phyloP scores from a whole-genome alignment of 805 yeast genomes.

The Lachancea fermentati region DNA sequence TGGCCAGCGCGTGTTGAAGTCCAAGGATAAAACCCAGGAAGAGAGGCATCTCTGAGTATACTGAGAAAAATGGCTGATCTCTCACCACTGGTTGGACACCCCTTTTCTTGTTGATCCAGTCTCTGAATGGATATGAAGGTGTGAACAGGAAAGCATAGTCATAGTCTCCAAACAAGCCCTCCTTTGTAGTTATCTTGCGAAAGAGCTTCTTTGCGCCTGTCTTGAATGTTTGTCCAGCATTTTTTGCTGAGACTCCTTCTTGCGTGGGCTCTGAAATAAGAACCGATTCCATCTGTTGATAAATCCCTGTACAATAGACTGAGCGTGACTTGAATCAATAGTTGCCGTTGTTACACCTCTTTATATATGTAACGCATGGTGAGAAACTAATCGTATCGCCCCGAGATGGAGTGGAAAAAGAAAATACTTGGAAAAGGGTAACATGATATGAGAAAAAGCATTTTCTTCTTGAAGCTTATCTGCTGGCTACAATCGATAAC shows the following conservation, averaged over 20 bases:
- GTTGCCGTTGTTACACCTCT: neutral
- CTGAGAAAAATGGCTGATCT: constrained; percentile 74
- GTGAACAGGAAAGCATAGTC: constrained; percentile 75
- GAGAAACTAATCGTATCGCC: neutral
- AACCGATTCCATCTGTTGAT: neutral
- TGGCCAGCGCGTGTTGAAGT: constrained; percentile 79
- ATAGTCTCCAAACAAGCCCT: constrained; percentile 83
- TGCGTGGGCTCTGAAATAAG: neutral
- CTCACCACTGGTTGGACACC: constrained; percentile 36
- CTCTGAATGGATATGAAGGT: constrained; percentile 67
- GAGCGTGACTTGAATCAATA: no score
- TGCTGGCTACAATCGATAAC: no score
- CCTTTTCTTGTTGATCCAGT: constrained; percentile 26
- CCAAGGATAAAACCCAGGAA: constrained; percentile 72
- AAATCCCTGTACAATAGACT: neutral
- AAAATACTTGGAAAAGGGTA: neutral
- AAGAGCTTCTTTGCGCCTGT: constrained; percentile 13
- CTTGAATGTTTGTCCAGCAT: constrained; percentile 1
- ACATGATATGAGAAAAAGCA: no score
- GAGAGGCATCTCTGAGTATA: constrained; percentile 77
- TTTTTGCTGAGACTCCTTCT: constrained; percentile 3
- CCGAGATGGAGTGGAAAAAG: neutral
- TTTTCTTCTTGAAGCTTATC: no score
- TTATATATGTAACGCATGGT: neutral
- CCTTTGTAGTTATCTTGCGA: constrained; percentile 58